Percentiles rank a stretch among this genome's conserved stretches.
These are phyloP conservation scores for Neurospora sp. DNA, from an alignment of 495 filamentous ascomycete genomes.

Conservation along the genomic window DNA sequence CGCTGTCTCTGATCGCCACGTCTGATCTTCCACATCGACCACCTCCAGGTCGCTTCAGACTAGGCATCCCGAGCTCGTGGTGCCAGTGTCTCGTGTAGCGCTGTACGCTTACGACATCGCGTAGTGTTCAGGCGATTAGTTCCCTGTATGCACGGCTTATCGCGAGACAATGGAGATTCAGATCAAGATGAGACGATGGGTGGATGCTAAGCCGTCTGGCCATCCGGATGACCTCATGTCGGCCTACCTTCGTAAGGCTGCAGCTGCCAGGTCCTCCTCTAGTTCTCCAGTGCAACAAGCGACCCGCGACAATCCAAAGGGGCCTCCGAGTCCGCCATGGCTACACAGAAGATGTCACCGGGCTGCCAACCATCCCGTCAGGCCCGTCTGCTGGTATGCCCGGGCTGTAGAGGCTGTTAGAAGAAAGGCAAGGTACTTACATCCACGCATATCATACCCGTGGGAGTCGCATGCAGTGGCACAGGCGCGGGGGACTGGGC, in stretches of 20 bases:
- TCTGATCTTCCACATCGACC: neutral
- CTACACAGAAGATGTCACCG: neutral
- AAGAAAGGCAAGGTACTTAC: neutral
- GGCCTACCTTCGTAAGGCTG: neutral
- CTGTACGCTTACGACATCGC: neutral
- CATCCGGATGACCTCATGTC: neutral
- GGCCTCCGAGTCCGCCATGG: neutral
- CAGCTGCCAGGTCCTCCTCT: neutral
- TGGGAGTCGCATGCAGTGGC: constrained; percentile 1
- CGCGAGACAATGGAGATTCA: neutral
- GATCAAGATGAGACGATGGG: neutral
- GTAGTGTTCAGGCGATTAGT: neutral
- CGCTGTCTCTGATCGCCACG: neutral
- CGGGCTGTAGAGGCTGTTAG: neutral
- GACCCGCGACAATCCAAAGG: neutral
- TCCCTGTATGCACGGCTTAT: neutral
- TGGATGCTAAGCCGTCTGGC: neutral
- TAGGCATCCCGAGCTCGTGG: neutral
- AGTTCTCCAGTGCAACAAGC: neutral
- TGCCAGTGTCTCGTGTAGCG: neutral
- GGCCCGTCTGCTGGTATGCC: neutral
- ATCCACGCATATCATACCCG: neutral
- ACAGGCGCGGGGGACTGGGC: constrained; percentile 4
- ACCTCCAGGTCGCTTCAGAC: neutral
- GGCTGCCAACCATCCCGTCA: neutral